Percentiles rank a stretch among this genome's conserved stretches.
phyloP scores from a whole-genome alignment of 805 yeast species.

The Kluyveromyces wickerhamii region DNA sequence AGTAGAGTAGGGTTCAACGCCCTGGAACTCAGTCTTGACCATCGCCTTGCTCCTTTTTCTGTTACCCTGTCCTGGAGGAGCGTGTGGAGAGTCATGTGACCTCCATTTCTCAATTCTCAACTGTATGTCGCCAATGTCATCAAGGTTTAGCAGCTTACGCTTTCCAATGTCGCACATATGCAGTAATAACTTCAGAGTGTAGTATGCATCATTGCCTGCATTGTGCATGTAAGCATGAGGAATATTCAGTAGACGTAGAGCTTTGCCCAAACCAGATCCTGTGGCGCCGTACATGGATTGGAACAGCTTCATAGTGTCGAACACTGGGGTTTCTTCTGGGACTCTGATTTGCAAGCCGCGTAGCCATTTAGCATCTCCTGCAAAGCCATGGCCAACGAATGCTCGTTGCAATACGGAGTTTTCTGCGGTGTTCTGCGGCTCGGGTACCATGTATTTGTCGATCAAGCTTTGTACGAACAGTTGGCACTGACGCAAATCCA shows the following conservation, averaged over 20 bases:
- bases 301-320: constrained; percentile 47
- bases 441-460: constrained; percentile 35
- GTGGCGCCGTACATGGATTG: constrained; percentile 32
- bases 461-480: constrained; percentile 37
- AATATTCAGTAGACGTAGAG: constrained; percentile 39
- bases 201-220: constrained; percentile 66
- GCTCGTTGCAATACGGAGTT: constrained; percentile 17
- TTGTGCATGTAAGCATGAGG: constrained; percentile 59
- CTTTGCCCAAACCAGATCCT: constrained; percentile 39
- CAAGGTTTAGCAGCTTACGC: constrained; percentile 19
- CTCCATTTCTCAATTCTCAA: constrained; percentile 14
- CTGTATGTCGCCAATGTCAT: constrained; percentile 17
- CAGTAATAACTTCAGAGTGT: constrained; percentile 45
- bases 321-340: constrained; percentile 26
- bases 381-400: constrained; percentile 54
- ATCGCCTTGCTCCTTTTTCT: not conserved
- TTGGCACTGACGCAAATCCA: constrained; percentile 33
- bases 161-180: constrained; percentile 39
- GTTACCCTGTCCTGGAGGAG: not conserved
- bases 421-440: constrained; percentile 19
- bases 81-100: constrained; percentile 13
- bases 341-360: constrained; percentile 37
- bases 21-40: constrained; percentile 1
- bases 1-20: too few species aligned
- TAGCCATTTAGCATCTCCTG: constrained; percentile 50